phyloP scores from a whole-genome alignment of 495 filamentous ascomycete species.

The Copromyces sp. region DNA sequence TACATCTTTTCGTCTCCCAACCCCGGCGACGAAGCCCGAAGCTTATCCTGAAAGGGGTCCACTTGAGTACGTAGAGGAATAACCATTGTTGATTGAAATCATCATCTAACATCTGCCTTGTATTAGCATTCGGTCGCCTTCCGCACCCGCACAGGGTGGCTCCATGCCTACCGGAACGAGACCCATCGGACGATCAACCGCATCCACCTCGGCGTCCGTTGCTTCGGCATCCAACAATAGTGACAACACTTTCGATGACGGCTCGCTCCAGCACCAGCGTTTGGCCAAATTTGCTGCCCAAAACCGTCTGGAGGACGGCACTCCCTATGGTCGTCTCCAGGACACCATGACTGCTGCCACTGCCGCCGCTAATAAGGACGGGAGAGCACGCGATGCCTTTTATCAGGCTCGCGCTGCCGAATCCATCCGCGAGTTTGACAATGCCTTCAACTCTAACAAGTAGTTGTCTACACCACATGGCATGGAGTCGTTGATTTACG shows the following conservation, averaged over 20 bases:
- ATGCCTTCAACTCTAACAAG: not conserved
- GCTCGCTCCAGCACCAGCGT: not conserved
- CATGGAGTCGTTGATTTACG: not conserved
- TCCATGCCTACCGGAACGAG: not conserved
- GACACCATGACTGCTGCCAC: not conserved
- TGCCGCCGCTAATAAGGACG: not conserved
- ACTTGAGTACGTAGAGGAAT: not conserved
- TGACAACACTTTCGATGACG: not conserved
- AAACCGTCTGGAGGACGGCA: not conserved
- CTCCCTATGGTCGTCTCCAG: not conserved
- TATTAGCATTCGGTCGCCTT: not conserved
- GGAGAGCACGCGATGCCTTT: not conserved
- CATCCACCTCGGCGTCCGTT: not conserved
- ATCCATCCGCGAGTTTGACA: not conserved
- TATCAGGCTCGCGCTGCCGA: not conserved
- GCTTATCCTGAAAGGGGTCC: too few species aligned
- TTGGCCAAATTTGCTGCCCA: not conserved
- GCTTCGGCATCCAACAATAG: not conserved
- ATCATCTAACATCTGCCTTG: not conserved
- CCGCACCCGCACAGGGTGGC: not conserved
- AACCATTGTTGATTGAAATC: too few species aligned
- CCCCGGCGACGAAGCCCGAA: too few species aligned
- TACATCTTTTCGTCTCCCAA: too few species aligned
- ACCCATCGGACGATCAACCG: not conserved
- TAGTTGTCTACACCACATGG: accelerated